Evolutionary conservation across 495 filamentous ascomycete species (phyloP).

Genomic region (Articulospora tetracladia): DNA sequence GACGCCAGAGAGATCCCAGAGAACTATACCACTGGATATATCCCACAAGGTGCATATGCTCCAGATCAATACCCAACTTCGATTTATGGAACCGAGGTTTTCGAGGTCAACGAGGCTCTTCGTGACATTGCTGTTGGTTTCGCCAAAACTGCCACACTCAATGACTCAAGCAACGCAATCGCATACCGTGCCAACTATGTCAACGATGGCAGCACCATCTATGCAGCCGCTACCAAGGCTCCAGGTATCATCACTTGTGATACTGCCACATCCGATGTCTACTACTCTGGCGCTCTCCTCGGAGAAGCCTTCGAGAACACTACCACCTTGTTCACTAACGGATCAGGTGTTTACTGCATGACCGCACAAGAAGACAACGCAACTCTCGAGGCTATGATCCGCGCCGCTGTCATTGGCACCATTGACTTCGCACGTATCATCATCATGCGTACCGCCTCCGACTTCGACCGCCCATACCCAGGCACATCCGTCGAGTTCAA

Average conservation of each 20-base stretch:
- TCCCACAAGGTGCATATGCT: conserved; percentile 51
- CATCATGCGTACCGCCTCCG: conserved; percentile 67
- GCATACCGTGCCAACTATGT: conserved; percentile 59
- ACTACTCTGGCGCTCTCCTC: conserved; percentile 61
- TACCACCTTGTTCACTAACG: conserved; percentile 62
- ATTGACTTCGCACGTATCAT: conserved; percentile 68
- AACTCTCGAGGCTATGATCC: conserved; percentile 61
- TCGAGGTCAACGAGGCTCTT: conserved; percentile 64
- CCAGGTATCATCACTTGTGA: conserved; percentile 66
- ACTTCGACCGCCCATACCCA: conserved; percentile 68
- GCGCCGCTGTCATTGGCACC: conserved; percentile 47
- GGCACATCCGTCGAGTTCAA: conserved; percentile 50
- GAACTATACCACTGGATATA: conserved; percentile 64
- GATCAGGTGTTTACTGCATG: conserved; percentile 63
- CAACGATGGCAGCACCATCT: conserved; percentile 31
- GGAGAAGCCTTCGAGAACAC: conserved; percentile 62
- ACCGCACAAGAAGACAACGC: conserved; percentile 76
- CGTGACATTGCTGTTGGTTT: conserved; percentile 52
- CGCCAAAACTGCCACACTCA: conserved; percentile 51
- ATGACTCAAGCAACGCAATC: conserved; percentile 46
- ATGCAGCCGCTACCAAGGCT: conserved; percentile 43
- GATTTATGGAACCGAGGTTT: conserved; percentile 76
- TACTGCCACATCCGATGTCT: conserved; percentile 66
- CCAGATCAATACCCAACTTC: conserved; percentile 57
- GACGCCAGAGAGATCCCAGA: conserved; percentile 64